Base-by-base conservation (phyloP, 805 yeast genomes). In the Pichia thaimueangensis region DNA sequence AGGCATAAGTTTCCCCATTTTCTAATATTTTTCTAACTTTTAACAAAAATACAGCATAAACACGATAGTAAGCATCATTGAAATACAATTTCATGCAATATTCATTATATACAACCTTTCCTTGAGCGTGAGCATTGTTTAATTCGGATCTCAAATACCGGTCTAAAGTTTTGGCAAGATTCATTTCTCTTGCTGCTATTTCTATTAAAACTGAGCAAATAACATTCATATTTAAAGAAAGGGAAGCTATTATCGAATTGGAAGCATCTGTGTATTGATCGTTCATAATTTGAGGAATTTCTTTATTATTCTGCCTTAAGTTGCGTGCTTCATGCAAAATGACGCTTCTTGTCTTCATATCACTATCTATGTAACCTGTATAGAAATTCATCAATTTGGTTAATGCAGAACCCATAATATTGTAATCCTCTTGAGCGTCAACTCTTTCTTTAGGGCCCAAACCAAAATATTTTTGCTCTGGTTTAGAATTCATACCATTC, bases 231-330 rank as follows among this genome's bases (percentile, higher is more conserved):
- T 29, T n/a, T 30, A 31, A 42, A 4, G 30, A 11, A 33, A 42
- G 30, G 33, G 12, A 37, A 5, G 37, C 20, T 11, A 37, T 11
- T 3, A 42, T 5, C 4, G 45, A 37, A 21, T 35, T 36, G 2
- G 45, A 24, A 8, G 38, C 17, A 28, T 32, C 41, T 5, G 16
- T n/a, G 17, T 37, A 42, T 27, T 42, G 45, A 21, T 37, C 19
- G 8, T 12, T 10, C 25, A 37, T 31, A 1, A 42, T 21, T 3
- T 37, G 30, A 10, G 41, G 38, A 2, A 37, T 21, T 4, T 4
- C 23, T 1, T 17, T 13, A 6, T 37, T 32, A 5, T 21, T 21
- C 13, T 24, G 12, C 3, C 32, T 31, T 5, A 37, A 12, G 13
- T n/a, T 16, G 27, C 17, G 19, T 3, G 38, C 33, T 22, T 37